Base-by-base conservation (phyloP, 352 stramenopile genomes). In the Phytophthora pinifolia region DNA sequence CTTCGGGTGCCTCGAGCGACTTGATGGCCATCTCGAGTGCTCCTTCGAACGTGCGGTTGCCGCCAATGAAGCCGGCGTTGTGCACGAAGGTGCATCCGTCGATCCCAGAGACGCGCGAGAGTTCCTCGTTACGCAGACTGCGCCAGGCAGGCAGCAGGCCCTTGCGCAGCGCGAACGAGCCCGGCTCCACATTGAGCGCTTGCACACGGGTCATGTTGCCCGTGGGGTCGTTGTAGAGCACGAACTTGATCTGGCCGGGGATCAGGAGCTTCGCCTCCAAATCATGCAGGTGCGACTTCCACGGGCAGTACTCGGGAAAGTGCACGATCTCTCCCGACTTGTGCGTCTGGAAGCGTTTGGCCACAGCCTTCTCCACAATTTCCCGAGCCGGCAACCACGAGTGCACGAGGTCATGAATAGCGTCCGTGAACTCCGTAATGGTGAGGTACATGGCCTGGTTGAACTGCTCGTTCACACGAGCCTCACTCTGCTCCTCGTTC, bases 1-100 rank as follows among this genome's bases (percentile, higher is more conserved):
- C 59, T 5, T 63, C 49, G 8, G 46, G 50, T 4, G 50, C 50
- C 30, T 79, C 61, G 9, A 94, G 62, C 15, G 80, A 89, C 56
- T 84, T 67, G 35, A 73, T 66, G 0, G 96, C 97, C 96, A 99
- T 99, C 48, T 92, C 59, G 33, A 99, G 67, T 4, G 92, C 97
- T 20, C 96, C 97, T 49, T 98, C 92, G 55, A 89, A 97, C 32
- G 80, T 99, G 45, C 89, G 86, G 79, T 99, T 98, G 54, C 96
- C 97, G 10, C 97, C 97, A 54, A 99, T 99, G 74, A 99, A 99
- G 32, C 97, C 97, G n/a, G 88, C 91, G 4, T 92, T 96, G 79
- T 99, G 97, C 56, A 98, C 91, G 70, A 99, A 99, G 3, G 89
- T 97, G 74, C 88, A 96, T 54, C 89, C 96, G 14, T 85, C 69